Base-by-base conservation (phyloP, 495 filamentous ascomycete species). In the Xylaria bambusicola region DNA sequence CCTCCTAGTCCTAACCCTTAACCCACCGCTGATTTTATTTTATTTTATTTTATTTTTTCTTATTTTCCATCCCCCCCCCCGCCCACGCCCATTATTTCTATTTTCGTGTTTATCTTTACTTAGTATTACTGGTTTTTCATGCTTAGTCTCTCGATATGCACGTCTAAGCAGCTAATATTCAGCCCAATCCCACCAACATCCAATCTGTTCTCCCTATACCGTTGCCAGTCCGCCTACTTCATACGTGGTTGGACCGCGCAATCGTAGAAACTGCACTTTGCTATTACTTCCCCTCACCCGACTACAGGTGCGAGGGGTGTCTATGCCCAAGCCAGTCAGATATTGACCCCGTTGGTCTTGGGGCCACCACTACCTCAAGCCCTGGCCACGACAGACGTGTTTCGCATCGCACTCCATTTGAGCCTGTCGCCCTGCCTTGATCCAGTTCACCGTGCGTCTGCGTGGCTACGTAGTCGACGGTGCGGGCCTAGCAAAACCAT, bases 171-270 rank as follows among this genome's bases (percentile, higher is more conserved):
- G 56, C 48, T 42, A 53, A 46, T 45, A 26, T 40, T 47, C 48
- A 47, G 48, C 57, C 57, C 57, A 45, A 51, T 60, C 49, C 40
- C 57, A 47, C 57, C 49, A 35, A 5, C 33, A 9, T 20, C 40
- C 40, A 60, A 46, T 33, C 27, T 23, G 18, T 42, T 35, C 26
- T 60, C 17, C 20, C 38, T 21, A 20, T 53, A 53, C n/a, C n/a
- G 33, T 59, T 38, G 50, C 27, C 47, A 29, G 20, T 40, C 21
- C 42, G n/a, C 44, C 24, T 51, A 10, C 55, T 0, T 24, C 35
- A 33, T 23, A 41, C 35, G 35, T 50, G 46, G 56, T 58, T 41
- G 44, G 56, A 29, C 26, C 35, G 26, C 24, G 21, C 24, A 44
- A 42, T 35, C 12, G 24, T 18, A 3, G 35, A 58, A 51, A 44